phyloP scores from a whole-genome alignment of 495 filamentous ascomycete species.

The Neurospora tetraspora region DNA sequence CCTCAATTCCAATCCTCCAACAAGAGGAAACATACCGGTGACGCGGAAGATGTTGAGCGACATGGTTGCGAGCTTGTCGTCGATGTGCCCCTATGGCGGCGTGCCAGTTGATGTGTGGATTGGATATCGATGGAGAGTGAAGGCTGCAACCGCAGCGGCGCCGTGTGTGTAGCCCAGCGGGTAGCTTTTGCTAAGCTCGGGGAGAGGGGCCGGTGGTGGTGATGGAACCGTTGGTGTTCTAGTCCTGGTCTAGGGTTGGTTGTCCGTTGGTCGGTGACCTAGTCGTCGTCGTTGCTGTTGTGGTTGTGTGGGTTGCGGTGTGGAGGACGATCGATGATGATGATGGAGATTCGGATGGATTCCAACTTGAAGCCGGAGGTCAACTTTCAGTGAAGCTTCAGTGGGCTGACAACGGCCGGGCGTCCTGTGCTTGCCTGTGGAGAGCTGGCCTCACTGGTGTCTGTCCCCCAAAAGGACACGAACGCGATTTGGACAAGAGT shows the following conservation, averaged over 20 bases:
- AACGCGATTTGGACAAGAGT: slow-evolving; percentile 21
- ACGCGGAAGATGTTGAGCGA: slow-evolving; percentile 73
- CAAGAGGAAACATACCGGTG: slow-evolving; percentile 48
- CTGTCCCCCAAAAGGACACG: slow-evolving; percentile 26
- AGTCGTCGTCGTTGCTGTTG: not conserved
- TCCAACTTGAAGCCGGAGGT: not conserved
- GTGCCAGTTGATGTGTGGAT: not conserved
- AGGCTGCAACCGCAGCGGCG: slow-evolving; percentile 13
- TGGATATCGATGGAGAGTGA: not conserved
- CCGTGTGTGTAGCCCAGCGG: slow-evolving; percentile 2
- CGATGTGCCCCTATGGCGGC: not conserved
- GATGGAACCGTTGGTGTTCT: not conserved
- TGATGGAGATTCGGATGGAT: not conserved
- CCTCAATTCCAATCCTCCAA: not conserved
- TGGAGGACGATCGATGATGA: not conserved
- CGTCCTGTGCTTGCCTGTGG: too few relatives aligned
- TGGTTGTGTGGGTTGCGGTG: not conserved
- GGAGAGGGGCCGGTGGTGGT: not conserved
- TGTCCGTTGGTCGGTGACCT: not conserved
- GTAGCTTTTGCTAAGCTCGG: not conserved
- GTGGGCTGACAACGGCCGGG: not conserved
- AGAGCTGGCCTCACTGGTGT: too few relatives aligned
- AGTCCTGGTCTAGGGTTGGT: slow-evolving; percentile 8
- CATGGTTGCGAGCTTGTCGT: slow-evolving; percentile 39
- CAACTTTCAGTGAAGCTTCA: not conserved